Evolutionary conservation across 352 stramenopile genomes (phyloP).

Genomic region (Phytophthora tentaculata): DNA sequence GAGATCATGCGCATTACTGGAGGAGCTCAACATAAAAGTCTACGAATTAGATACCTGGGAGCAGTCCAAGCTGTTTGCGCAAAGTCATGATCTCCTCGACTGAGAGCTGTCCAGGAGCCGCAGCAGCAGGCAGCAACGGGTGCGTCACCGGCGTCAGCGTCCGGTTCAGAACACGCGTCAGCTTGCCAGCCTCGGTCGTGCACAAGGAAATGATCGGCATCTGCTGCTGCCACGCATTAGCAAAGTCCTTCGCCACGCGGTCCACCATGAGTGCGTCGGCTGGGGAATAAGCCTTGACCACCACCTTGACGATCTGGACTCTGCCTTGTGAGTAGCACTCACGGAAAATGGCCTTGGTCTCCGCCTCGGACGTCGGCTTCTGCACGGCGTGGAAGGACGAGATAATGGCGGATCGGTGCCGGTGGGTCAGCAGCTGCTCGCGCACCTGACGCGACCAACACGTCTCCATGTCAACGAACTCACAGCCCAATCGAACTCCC

Average conservation of each 20-base stretch:
- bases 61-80: conserved; percentile 80
- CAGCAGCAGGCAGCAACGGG: conserved; percentile 90
- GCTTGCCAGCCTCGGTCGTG: conserved; percentile 92
- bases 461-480: conserved; percentile 97
- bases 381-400: conserved; percentile 82
- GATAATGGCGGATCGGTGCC: conserved; percentile 67
- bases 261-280: conserved; percentile 91
- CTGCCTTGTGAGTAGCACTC: conserved; percentile 71
- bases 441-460: conserved; percentile 81
- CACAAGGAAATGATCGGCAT: conserved; percentile 96
- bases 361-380: conserved; percentile 50
- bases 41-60: conserved; percentile 74
- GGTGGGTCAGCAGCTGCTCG: conserved; percentile 48
- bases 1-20: conserved; percentile 33
- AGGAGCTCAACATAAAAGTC: conserved; percentile 29
- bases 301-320: conserved; percentile 93
- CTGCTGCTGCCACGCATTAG: conserved; percentile 53
- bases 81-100: conserved; percentile 93
- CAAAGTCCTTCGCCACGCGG: conserved; percentile 64
- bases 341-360: conserved; percentile 62
- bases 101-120: conserved; percentile 96
- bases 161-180: conserved; percentile 95
- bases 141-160: conserved; percentile 97
- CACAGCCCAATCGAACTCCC: conserved; percentile 92
- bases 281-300: conserved; percentile 81